These are phyloP conservation scores for Claviceps arundinis DNA, from an alignment of 2,329 filamentous ascomycete genomes.

Conservation along the genomic window DNA sequence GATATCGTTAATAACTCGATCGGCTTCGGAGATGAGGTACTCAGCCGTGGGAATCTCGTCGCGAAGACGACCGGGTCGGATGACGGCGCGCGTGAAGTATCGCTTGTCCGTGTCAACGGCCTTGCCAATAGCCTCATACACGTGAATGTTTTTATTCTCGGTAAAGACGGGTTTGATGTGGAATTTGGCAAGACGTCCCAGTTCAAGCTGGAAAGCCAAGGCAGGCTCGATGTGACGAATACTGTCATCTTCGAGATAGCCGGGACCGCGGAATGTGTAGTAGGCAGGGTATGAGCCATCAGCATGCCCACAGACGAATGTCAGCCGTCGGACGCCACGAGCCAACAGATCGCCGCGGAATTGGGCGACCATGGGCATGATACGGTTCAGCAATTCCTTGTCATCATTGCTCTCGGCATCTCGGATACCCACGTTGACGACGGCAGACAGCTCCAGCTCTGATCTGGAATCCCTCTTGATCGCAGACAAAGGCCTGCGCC, in stretches of 20 bases:
- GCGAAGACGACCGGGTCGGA: constrained; percentile 82
- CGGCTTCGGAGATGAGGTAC: constrained; percentile 94
- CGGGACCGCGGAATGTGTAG: constrained; percentile 93
- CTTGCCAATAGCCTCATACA: constrained; percentile 94
- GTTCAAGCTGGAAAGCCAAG: constrained; percentile 95
- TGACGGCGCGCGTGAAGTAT: constrained; percentile 94
- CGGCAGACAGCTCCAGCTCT: constrained; percentile 72
- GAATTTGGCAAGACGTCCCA: constrained; percentile 89
- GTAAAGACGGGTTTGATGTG: constrained; percentile 97
- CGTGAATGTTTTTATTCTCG: constrained; percentile 97
- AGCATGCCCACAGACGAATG: constrained; percentile 90
- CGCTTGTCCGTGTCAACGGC: constrained; percentile 92
- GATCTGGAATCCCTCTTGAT: constrained; percentile 23
- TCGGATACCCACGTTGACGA: constrained; percentile 82
- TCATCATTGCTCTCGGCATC: constrained; percentile 79
- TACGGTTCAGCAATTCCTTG: constrained; percentile 62
- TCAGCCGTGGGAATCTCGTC: constrained; percentile 98
- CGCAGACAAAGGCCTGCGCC: constrained; percentile 40
- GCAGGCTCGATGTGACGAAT: constrained; percentile 97
- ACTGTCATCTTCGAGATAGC: constrained; percentile 80
- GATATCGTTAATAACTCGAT: constrained; percentile 94
- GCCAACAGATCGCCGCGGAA: constrained; percentile 73
- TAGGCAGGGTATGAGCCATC: constrained; percentile 93
- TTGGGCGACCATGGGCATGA: constrained; percentile 61
- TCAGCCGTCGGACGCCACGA: constrained; percentile 75